phyloP scores from a whole-genome alignment of 352 stramenopile species.

The Phytopythium ostracodes region DNA sequence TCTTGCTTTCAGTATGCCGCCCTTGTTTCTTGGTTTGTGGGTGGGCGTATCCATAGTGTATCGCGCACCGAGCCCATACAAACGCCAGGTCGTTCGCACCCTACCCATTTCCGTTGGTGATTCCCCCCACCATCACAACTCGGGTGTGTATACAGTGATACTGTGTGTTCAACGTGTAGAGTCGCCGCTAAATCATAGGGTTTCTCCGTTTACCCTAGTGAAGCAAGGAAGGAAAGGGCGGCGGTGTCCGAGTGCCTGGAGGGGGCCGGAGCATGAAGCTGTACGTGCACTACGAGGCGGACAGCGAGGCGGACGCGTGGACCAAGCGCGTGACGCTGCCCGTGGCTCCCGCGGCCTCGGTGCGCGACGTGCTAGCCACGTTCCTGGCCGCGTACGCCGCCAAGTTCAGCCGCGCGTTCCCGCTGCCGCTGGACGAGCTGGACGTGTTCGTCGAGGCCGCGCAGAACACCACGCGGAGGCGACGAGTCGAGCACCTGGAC shows the following conservation, averaged over 20 bases:
- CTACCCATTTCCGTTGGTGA: too few relatives aligned
- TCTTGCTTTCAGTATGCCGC: background rate
- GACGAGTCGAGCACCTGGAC: conserved; percentile 17
- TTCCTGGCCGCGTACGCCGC: conserved; percentile 35
- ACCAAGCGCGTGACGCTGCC: conserved; percentile 52
- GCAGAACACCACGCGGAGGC: conserved; percentile 16
- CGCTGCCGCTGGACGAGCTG: conserved; percentile 23
- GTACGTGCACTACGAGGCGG: conserved; percentile 66
- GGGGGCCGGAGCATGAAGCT: conserved; percentile 27
- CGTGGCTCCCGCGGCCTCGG: conserved; percentile 16
- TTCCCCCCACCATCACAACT: background rate
- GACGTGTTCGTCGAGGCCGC: conserved; percentile 35
- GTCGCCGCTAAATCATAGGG: too few relatives aligned
- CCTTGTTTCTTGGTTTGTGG: background rate
- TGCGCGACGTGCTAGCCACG: conserved; percentile 32
- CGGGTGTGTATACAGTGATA: too few relatives aligned
- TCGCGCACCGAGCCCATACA: background rate
- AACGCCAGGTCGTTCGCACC: background rate
- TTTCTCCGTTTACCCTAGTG: too few relatives aligned
- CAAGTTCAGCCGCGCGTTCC: conserved; percentile 32
- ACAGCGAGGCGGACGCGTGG: conserved; percentile 25
- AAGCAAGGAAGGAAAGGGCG: too few relatives aligned
- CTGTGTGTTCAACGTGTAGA: background rate
- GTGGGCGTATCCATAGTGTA: background rate
- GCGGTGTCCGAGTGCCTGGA: too few relatives aligned